Conservation (phyloP, 202 grass and related monocot genomes). For the Zoysia matrella region DNA sequence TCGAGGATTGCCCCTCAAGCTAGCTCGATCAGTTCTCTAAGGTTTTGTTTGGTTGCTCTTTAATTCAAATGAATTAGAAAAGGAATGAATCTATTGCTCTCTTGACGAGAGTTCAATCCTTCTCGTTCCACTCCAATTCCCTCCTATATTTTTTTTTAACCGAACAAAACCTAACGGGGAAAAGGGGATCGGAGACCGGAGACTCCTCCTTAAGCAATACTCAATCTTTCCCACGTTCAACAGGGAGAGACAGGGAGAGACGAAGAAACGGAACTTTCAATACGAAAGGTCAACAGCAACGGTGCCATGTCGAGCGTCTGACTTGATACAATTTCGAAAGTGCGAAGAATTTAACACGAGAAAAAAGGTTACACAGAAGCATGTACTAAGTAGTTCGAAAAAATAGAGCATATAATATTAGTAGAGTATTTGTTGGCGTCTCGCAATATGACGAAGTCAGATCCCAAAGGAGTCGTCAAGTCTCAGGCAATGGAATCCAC, state of each 20-base stretch:
- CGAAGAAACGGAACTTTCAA: slow-evolving; percentile 28
- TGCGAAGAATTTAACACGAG: neutral
- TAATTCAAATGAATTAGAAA: too few relatives aligned
- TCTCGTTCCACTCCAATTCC: too few relatives aligned
- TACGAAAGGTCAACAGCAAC: slow-evolving; percentile 4
- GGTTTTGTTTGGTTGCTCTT: too few relatives aligned
- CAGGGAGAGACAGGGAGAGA: too few relatives aligned
- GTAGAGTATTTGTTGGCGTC: neutral
- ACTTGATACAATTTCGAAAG: slow-evolving; percentile 21
- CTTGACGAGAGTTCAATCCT: too few relatives aligned
- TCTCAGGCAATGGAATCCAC: neutral
- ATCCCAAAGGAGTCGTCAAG: slow-evolving; percentile 13
- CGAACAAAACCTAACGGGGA: neutral
- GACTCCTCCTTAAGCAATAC: too few relatives aligned
- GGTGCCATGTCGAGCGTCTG: neutral
- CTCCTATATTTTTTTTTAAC: too few relatives aligned
- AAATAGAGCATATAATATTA: slow-evolving; percentile 28
- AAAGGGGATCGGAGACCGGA: slow-evolving; percentile 1
- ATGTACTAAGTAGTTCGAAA: slow-evolving; percentile 28
- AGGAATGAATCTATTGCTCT: too few relatives aligned
- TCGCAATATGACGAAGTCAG: neutral
- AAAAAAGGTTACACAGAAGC: slow-evolving; percentile 18
- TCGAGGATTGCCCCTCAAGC: slow-evolving; percentile 50
- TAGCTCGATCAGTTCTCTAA: neutral
- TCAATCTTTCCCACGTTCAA: too few relatives aligned